phyloP scores from a whole-genome alignment of 2,329 filamentous ascomycete genomes.

The Ilyonectria sp. region DNA sequence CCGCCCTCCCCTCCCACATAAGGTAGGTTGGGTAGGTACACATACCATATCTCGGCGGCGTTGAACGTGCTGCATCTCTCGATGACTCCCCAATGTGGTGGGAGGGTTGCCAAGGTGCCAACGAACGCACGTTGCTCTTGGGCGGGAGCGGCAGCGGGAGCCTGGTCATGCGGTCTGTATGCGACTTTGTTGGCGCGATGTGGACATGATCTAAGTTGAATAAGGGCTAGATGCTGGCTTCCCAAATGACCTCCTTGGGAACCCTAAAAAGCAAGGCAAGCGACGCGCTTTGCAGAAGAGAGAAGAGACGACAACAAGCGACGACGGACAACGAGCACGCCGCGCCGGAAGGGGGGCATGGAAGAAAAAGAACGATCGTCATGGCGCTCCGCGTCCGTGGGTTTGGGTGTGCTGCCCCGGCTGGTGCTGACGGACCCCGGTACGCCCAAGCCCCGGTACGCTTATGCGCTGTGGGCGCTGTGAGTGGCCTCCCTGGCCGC shows the following conservation, averaged over 20 bases:
- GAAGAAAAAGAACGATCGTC: slow-evolving; percentile 46
- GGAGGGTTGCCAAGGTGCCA: slow-evolving; percentile 39
- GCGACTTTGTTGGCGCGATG: slow-evolving; percentile 40
- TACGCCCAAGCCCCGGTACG: slow-evolving; percentile 31
- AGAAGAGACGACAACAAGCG: slow-evolving; percentile 46
- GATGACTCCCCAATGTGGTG: slow-evolving; percentile 28
- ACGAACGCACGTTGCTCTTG: slow-evolving; percentile 34
- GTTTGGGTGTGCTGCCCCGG: slow-evolving; percentile 48
- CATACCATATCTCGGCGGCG: slow-evolving; percentile 32
- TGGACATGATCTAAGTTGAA: slow-evolving; percentile 43
- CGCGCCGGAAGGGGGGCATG: slow-evolving; percentile 33
- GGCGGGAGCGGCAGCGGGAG: slow-evolving; percentile 35
- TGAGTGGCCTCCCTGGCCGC: slow-evolving; percentile 25
- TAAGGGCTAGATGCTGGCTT: slow-evolving; percentile 39
- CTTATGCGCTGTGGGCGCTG: slow-evolving; percentile 18
- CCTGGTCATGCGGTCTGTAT: slow-evolving; percentile 35
- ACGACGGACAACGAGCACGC: slow-evolving; percentile 23
- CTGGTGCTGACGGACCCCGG: slow-evolving; percentile 40
- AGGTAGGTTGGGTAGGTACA: slow-evolving; percentile 32
- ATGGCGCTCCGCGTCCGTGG: slow-evolving; percentile 47
- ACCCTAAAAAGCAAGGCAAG: slow-evolving; percentile 44
- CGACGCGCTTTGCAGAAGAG: slow-evolving; percentile 40
- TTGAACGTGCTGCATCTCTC: slow-evolving; percentile 34
- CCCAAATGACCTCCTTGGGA: slow-evolving; percentile 41
- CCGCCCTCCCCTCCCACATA: slow-evolving; percentile 39